These are phyloP conservation scores for Scytalidium sp. DNA, from an alignment of 2,329 filamentous ascomycete genomes.

Conservation along the genomic window DNA sequence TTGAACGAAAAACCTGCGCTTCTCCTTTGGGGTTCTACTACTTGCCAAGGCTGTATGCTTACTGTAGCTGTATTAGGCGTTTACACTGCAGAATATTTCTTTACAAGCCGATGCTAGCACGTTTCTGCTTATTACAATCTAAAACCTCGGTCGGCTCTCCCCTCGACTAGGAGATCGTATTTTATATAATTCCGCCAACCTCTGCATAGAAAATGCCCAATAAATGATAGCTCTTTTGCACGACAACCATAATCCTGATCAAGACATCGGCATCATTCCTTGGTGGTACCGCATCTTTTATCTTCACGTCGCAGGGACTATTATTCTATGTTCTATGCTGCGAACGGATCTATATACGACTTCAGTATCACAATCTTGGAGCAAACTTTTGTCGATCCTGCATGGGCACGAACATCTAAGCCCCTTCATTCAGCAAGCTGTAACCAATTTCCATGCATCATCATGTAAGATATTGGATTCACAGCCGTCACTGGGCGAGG, in stretches of 20 bases:
- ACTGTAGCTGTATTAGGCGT: slow-evolving; percentile 24
- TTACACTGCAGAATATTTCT: slow-evolving; percentile 33
- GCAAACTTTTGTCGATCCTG: slow-evolving; percentile 16
- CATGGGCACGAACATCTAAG: slow-evolving; percentile 20
- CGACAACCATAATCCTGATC: slow-evolving; percentile 29
- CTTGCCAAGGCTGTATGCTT: too few species aligned
- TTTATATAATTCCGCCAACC: slow-evolving; percentile 29
- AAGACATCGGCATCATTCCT: slow-evolving; percentile 29
- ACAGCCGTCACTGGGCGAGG: too few species aligned
- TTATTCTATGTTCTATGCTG: too few species aligned
- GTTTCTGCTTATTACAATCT: slow-evolving; percentile 26
- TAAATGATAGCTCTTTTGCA: slow-evolving; percentile 27
- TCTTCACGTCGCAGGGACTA: slow-evolving; percentile 2
- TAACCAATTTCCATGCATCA: slow-evolving; percentile 5
- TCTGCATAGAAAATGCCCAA: slow-evolving; percentile 33
- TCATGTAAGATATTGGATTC: too few species aligned
- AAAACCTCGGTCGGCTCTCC: slow-evolving; percentile 19
- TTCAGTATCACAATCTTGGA: slow-evolving; percentile 23
- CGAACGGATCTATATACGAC: slow-evolving; percentile 21
- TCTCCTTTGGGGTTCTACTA: too few species aligned
- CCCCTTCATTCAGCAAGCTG: slow-evolving; percentile 13
- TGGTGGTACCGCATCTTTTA: slow-evolving; percentile 5
- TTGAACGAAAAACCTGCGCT: too few species aligned
- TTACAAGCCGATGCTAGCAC: slow-evolving; percentile 29
- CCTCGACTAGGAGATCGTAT: slow-evolving; percentile 23